Evolutionary conservation across 108 stramenopile genomes (phyloP), one percentile per base, ranked within the genome.

Genomic region (Nannochloropsis oceanica): DNA sequence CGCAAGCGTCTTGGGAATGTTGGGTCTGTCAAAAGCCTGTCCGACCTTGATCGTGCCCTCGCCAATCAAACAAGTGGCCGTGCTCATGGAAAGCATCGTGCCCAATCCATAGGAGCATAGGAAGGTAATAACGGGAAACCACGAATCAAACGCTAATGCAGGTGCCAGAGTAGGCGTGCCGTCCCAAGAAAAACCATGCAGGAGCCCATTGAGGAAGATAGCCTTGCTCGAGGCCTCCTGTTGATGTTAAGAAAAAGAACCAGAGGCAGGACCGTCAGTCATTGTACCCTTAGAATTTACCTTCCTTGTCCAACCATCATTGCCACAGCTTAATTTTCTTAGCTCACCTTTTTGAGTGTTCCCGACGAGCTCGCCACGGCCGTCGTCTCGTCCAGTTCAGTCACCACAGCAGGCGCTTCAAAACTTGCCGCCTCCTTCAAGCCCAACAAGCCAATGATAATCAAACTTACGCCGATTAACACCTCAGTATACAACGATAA

Each of bases 101-200:
- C 97, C 97, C 11, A 94, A 85, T 12, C 95, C 95, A 86, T 98
- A 98, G n/a, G 94, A 91, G 24, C 95, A 85, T 25, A 98, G 90
- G 85, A 97, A 98, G 26, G 93, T 91, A 2, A 96, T 79, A 43
- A 93, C 95, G 24, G 95, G 93, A 22, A 89, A 85, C 95, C 95
- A 96, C 18, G 94, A 93, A 12, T 94, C 92, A 27, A 96, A 93
- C 59, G 96, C 97, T 26, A 98, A 83, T 2, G 96, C 94, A 2
- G 96, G 96, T 3, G 97, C 97, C 86, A 98, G 84, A 18, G 93
- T 94, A 13, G 97, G 97, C 0, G 96, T 95, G 24, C 97, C 97
- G 86, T 98, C 97, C 96, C 96, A 96, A 13, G 93, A 94, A 85
- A 98, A 96, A 14, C 97, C 97, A 85, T 97, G 96, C 79, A 98